phyloP scores from a whole-genome alignment of 2,329 filamentous ascomycete genomes.

The Mycosphaerella sp. region DNA sequence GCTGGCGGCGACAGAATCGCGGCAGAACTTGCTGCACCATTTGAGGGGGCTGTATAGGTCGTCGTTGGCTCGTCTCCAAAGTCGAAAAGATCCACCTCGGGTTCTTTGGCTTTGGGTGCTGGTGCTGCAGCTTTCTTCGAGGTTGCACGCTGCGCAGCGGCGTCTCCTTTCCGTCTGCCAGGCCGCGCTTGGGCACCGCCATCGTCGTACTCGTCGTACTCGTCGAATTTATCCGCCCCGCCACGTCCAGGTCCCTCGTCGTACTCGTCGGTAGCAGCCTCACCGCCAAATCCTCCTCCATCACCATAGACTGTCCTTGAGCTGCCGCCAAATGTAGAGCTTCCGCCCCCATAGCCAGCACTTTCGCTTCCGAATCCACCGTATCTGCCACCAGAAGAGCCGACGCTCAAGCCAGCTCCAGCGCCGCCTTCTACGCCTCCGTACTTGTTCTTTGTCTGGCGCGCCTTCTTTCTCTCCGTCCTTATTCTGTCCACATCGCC shows the following conservation, averaged over 20 bases:
- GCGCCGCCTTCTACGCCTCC: constrained; percentile 83
- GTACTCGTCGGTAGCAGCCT: constrained; percentile 48
- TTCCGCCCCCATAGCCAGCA: constrained; percentile 33
- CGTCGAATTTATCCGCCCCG: constrained; percentile 70
- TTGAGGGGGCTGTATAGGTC: constrained; percentile 36
- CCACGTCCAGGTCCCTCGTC: constrained; percentile 59
- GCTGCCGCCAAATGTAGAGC: constrained; percentile 54
- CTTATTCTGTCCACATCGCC: constrained; percentile 83
- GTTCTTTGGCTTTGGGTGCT: constrained; percentile 67
- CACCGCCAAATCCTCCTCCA: constrained; percentile 84
- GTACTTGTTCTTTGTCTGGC: constrained; percentile 87
- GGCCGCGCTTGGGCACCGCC: constrained; percentile 50
- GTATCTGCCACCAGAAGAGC: constrained; percentile 56
- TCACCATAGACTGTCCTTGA: constrained; percentile 84
- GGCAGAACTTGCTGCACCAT: constrained; percentile 35
- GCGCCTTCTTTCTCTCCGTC: constrained; percentile 74
- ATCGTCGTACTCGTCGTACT: constrained; percentile 95
- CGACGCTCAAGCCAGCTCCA: constrained; percentile 48
- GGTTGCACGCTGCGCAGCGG: constrained; percentile 29
- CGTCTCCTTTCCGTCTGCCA: constrained; percentile 46
- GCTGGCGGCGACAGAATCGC: constrained; percentile 24
- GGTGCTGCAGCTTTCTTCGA: constrained; percentile 59
- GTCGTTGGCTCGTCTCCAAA: constrained; percentile 58
- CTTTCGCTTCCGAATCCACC: constrained; percentile 86
- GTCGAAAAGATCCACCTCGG: constrained; percentile 87